Percentiles rank a stretch among this genome's conserved stretches.
Evolutionary conservation across 257 asterid genomes (phyloP).

Genomic region (Echites panduratus): DNA sequence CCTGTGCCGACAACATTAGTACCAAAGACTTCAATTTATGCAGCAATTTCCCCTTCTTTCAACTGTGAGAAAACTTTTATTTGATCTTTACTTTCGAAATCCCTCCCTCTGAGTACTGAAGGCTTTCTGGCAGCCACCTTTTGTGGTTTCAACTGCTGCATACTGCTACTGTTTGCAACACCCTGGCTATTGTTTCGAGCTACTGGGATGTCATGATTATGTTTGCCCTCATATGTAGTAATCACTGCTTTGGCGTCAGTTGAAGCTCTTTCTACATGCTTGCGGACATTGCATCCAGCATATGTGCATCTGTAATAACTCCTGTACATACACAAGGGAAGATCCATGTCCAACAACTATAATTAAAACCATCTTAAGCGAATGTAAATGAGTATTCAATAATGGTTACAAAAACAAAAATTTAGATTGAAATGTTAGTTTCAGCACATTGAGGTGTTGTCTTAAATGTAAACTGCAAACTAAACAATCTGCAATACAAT

Average conservation of each 20-base stretch:
- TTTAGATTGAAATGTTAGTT: neutral
- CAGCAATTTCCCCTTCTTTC: slow-evolving; percentile 52
- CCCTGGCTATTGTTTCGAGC: slow-evolving; percentile 34
- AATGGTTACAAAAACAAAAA: neutral
- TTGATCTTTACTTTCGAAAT: slow-evolving; percentile 30
- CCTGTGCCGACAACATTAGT: slow-evolving; percentile 7
- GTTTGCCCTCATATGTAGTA: slow-evolving; percentile 90
- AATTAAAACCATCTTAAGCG: neutral
- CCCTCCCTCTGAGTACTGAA: slow-evolving; percentile 29
- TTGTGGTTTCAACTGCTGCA: slow-evolving; percentile 33
- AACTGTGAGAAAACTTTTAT: slow-evolving; percentile 43
- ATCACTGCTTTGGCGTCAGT: slow-evolving; percentile 74
- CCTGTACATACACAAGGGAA: slow-evolving; percentile 34
- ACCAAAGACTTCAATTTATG: slow-evolving; percentile 14
- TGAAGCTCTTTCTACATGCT: slow-evolving; percentile 91
- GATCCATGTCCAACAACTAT: neutral
- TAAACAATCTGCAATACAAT: neutral
- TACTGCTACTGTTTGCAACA: slow-evolving; percentile 4
- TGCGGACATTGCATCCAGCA: slow-evolving; percentile 86
- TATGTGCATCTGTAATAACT: slow-evolving; percentile 86
- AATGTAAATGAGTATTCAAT: neutral
- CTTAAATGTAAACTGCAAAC: neutral
- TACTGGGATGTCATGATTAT: slow-evolving; percentile 65
- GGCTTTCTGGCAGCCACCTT: slow-evolving; percentile 29
- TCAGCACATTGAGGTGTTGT: neutral